Conservation (phyloP, 352 stramenopile genomes). For the Pseudoperonospora humuli region DNA sequence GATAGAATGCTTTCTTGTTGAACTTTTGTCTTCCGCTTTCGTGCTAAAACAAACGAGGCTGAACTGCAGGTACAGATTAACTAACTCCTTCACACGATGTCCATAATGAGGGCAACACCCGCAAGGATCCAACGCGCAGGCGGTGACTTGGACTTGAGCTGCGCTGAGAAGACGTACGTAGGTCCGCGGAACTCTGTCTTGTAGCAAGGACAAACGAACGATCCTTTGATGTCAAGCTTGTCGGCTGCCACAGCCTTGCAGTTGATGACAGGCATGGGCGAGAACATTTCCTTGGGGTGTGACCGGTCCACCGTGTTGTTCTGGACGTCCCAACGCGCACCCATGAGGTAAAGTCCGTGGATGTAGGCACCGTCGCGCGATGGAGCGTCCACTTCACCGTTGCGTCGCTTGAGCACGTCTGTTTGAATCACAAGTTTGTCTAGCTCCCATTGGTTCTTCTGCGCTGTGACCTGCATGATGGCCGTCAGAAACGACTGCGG, state of each 20-base stretch:
- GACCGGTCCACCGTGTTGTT: constrained; percentile 92
- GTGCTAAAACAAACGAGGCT: not conserved
- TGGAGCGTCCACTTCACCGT: constrained; percentile 83
- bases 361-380: constrained; percentile 95
- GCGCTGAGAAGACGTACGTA: constrained; percentile 96
- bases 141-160: constrained; percentile 96
- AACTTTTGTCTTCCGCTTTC: constrained; percentile 1
- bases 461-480: constrained; percentile 96
- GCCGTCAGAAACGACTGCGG: constrained; percentile 95
- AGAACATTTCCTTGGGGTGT: constrained; percentile 98
- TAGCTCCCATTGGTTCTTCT: constrained; percentile 95
- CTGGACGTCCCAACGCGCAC: constrained; percentile 91
- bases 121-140: constrained; percentile 92
- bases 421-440: constrained; percentile 97
- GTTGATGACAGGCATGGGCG: constrained; percentile 95
- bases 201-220: constrained; percentile 95
- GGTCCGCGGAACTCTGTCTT: constrained; percentile 94
- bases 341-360: constrained; percentile 92
- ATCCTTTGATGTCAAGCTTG: constrained; percentile 91
- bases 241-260: constrained; percentile 93
- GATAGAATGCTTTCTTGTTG: constrained; percentile 8
- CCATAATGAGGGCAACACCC: constrained; percentile 94
- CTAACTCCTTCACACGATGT: too few species aligned
- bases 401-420: constrained; percentile 93
- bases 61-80: not conserved